A percentile compares a stretch with the other conserved stretches of the same genome.
Evolutionary conservation across 2,329 filamentous ascomycete species (phyloP).

Genomic region (Apiospora arundinis): DNA sequence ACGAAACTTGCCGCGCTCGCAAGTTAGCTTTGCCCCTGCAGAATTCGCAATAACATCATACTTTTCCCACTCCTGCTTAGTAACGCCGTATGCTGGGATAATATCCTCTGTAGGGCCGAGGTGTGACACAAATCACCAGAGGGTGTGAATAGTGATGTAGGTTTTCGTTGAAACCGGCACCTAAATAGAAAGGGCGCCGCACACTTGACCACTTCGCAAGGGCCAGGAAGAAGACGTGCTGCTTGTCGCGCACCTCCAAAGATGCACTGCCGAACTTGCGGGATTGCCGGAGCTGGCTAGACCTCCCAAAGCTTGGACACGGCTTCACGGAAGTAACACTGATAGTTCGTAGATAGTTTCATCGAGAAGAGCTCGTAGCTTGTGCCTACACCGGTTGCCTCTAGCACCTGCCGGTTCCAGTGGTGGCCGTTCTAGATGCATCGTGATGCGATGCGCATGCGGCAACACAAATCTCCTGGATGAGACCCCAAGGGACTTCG

Average conservation of each 20-base stretch:
- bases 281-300: neutral
- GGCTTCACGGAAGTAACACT: neutral
- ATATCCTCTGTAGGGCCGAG: neutral
- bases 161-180: neutral
- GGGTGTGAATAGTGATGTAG: neutral
- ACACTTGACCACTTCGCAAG: neutral
- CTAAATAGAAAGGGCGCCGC: neutral
- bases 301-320: neutral
- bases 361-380: neutral
- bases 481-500: neutral
- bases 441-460: neutral
- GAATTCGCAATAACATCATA: neutral
- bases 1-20: neutral
- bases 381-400: neutral
- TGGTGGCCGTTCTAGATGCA: neutral
- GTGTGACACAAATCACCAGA: too few species aligned
- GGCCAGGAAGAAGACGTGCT: neutral
- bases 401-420: neutral
- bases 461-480: neutral
- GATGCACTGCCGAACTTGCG: neutral
- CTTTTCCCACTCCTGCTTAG: neutral
- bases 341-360: conserved; percentile 1
- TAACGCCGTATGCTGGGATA: neutral
- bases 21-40: neutral
- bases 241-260: neutral